phyloP scores from a whole-genome alignment of 1,139 yeast species.

The Candida sp. region DNA sequence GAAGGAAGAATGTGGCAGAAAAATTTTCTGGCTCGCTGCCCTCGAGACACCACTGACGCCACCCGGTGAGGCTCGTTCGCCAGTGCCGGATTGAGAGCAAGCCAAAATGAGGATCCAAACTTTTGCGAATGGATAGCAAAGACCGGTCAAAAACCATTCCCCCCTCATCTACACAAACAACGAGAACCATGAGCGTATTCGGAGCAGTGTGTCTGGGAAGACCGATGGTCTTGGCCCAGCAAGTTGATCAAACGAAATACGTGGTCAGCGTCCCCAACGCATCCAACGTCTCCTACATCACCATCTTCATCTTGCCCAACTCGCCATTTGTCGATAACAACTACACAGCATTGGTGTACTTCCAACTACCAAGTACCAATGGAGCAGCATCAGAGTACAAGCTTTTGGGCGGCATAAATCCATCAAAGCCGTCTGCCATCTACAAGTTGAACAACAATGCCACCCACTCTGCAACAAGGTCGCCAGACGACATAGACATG shows the following conservation, averaged over 20 bases:
- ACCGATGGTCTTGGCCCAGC: constrained; percentile 59
- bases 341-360: constrained; percentile 84
- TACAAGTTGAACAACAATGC: constrained; percentile 71
- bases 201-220: constrained; percentile 64
- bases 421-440: constrained; percentile 87
- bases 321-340: constrained; percentile 63
- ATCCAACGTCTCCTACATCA: constrained; percentile 68
- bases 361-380: constrained; percentile 69
- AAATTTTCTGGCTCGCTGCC: constrained; percentile 2
- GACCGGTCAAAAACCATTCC: neutral
- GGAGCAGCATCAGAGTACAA: constrained; percentile 58
- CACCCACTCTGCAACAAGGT: constrained; percentile 19
- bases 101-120: neutral
- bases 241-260: constrained; percentile 66
- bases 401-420: constrained; percentile 76
- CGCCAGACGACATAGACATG: constrained; percentile 33
- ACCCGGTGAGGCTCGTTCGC: neutral
- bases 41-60: neutral
- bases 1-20: constrained; percentile 1
- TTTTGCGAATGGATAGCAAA: no score
- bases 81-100: neutral
- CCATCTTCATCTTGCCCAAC: constrained; percentile 78
- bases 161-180: neutral
- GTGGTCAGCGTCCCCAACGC: constrained; percentile 68
- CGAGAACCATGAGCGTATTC: constrained; percentile 37